A percentile compares a stretch with the other conserved stretches of the same genome.
Conservation (phyloP, 1,284 basidiomycete species). For the Melampsora americana region DNA sequence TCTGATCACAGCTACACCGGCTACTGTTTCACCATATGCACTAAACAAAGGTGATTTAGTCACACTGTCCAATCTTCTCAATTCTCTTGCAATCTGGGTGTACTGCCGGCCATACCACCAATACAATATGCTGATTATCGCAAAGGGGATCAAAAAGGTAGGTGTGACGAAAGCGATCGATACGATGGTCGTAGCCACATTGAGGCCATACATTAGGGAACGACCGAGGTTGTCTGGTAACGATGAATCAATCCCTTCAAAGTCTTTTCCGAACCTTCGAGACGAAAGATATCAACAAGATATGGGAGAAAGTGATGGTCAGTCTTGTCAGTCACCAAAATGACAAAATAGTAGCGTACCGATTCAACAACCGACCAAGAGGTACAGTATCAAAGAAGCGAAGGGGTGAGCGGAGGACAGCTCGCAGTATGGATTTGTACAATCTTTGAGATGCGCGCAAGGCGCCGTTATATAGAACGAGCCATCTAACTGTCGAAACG, state of each 20-base stretch:
- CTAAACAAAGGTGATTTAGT: slow-evolving; percentile 87
- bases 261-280: slow-evolving; percentile 13
- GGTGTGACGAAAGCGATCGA: slow-evolving; percentile 6
- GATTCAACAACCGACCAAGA: slow-evolving; percentile 24
- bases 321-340: neutral
- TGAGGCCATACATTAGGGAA: neutral
- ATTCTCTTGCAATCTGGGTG: slow-evolving; percentile 49
- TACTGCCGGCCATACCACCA: slow-evolving; percentile 39
- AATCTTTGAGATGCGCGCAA: slow-evolving; percentile 47
- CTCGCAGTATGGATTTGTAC: slow-evolving; percentile 42
- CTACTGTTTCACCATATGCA: slow-evolving; percentile 59
- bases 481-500: slow-evolving; percentile 43
- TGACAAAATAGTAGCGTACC: neutral
- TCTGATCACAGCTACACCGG: slow-evolving; percentile 71
- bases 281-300: neutral
- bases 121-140: slow-evolving; percentile 10
- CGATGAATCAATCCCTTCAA: slow-evolving; percentile 9
- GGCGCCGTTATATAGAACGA: slow-evolving; percentile 49
- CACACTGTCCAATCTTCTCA: slow-evolving; percentile 64
- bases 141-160: neutral
- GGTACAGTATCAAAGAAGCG: slow-evolving; percentile 29
- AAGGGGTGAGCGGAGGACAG: slow-evolving; percentile 18
- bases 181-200: slow-evolving; percentile 4
- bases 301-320: neutral
- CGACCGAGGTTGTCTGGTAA: slow-evolving; percentile 13